Conservation (phyloP, 371 early-diverging fungal species). For the Smittium culicis region DNA sequence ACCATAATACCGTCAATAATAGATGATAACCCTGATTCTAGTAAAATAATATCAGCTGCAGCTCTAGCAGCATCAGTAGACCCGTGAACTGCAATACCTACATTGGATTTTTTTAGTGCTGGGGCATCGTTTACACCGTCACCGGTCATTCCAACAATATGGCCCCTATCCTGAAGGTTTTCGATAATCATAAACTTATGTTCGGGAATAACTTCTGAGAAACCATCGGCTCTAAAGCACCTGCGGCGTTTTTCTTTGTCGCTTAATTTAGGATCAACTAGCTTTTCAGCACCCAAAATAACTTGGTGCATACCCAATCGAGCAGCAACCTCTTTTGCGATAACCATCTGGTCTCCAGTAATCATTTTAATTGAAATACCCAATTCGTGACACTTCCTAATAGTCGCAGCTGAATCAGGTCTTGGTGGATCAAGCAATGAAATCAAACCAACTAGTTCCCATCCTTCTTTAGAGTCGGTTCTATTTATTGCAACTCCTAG, state of each 20-base stretch:
- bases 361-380: constrained; percentile 91
- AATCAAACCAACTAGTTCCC: constrained; percentile 42
- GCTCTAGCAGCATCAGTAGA: constrained; percentile 90
- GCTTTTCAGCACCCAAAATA: background rate
- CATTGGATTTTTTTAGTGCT: constrained; percentile 78
- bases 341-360: constrained; percentile 85
- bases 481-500: constrained; percentile 58
- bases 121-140: constrained; percentile 83
- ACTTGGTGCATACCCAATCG: constrained; percentile 40
- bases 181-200: constrained; percentile 73
- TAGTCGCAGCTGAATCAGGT: constrained; percentile 64
- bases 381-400: constrained; percentile 61
- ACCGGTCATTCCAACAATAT: constrained; percentile 74
- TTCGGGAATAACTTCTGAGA: constrained; percentile 64
- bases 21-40: constrained; percentile 72
- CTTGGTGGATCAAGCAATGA: constrained; percentile 83
- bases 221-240: constrained; percentile 54
- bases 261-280: constrained; percentile 7
- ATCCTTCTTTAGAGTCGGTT: constrained; percentile 37
- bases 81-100: constrained; percentile 74
- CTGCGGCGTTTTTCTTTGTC: constrained; percentile 40
- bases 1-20: constrained; percentile 72
- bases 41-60: constrained; percentile 87
- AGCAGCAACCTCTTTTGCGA: constrained; percentile 73
- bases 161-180: constrained; percentile 50